Conservation (phyloP, 2,329 filamentous ascomycete species). For the Fusarium mundagurra region DNA sequence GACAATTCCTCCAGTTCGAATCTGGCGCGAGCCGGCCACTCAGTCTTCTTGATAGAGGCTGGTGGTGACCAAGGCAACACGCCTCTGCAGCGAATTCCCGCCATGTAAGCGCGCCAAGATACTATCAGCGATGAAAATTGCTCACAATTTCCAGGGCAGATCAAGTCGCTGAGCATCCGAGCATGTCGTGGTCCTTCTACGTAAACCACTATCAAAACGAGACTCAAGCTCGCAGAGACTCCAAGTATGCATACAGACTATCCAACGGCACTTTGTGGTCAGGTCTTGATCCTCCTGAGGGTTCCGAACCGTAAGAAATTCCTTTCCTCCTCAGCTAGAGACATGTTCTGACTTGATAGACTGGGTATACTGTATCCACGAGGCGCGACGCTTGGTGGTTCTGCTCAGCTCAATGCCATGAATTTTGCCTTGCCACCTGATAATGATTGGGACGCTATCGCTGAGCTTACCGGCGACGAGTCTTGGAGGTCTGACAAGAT, state of each 20-base stretch:
- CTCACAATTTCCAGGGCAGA: not conserved
- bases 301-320: slow-evolving; percentile 20
- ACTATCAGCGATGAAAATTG: no score
- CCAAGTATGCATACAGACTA: slow-evolving; percentile 33
- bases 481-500: slow-evolving; percentile 54
- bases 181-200: slow-evolving; percentile 65
- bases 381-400: slow-evolving; percentile 32
- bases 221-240: slow-evolving; percentile 30
- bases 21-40: slow-evolving; percentile 64
- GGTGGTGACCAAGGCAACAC: slow-evolving; percentile 60
- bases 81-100: slow-evolving; percentile 2
- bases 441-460: slow-evolving; percentile 47
- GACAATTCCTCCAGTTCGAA: slow-evolving; percentile 47
- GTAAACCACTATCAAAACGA: slow-evolving; percentile 63
- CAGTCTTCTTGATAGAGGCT: slow-evolving; percentile 66
- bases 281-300: slow-evolving; percentile 48
- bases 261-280: slow-evolving; percentile 29
- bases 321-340: accelerated
- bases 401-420: slow-evolving; percentile 33
- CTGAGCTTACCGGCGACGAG: slow-evolving; percentile 53
- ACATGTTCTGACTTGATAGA: accelerated
- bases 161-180: slow-evolving; percentile 12
- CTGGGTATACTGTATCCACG: slow-evolving; percentile 36
- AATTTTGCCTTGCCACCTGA: slow-evolving; percentile 31
- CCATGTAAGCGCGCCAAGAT: not conserved